These are phyloP conservation scores for Phylloboletellus chloephorus DNA, from an alignment of 1,284 basidiomycete species.

Conservation along the genomic window DNA sequence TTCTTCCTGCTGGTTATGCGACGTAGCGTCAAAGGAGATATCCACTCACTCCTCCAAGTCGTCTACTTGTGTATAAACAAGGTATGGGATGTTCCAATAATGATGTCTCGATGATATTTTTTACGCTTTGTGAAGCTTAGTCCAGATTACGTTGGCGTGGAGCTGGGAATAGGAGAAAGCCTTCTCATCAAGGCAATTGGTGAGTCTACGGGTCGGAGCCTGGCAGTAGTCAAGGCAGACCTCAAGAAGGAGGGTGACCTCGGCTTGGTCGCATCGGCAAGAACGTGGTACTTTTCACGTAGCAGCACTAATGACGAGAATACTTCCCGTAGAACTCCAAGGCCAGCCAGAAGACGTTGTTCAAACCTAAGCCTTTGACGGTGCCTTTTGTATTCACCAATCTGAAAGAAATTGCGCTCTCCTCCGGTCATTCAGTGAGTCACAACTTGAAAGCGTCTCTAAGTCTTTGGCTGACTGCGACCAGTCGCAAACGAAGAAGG, in stretches of 20 bases:
- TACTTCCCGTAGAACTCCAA: conserved; percentile 68
- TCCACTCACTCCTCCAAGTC: conserved; percentile 72
- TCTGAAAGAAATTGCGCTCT: conserved; percentile 82
- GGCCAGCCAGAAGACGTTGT: conserved; percentile 90
- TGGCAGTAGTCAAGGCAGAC: conserved; percentile 83
- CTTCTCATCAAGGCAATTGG: conserved; percentile 93
- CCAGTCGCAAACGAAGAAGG: conserved; percentile 89
- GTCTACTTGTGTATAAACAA: conserved; percentile 98
- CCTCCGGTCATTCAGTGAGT: conserved; percentile 74
- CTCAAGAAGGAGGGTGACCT: conserved; percentile 93
- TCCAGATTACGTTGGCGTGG: conserved; percentile 94
- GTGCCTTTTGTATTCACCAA: conserved; percentile 84
- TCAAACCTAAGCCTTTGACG: conserved; percentile 90
- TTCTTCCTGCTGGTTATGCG: conserved; percentile 89
- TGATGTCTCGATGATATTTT: not conserved
- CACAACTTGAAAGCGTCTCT: not conserved
- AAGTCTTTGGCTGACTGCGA: conserved; percentile 4
- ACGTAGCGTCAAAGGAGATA: conserved; percentile 68
- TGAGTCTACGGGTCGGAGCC: conserved; percentile 87
- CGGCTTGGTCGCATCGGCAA: conserved; percentile 89
- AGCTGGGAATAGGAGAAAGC: conserved; percentile 95
- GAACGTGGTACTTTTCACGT: not conserved
- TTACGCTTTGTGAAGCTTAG: conserved; percentile 55
- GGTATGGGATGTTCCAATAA: conserved; percentile 41
- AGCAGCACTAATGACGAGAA: not conserved